A percentile compares a stretch with the other conserved stretches of the same genome.
Conservation (phyloP, 2,329 filamentous ascomycete genomes). For the Penicillium occitanis region DNA sequence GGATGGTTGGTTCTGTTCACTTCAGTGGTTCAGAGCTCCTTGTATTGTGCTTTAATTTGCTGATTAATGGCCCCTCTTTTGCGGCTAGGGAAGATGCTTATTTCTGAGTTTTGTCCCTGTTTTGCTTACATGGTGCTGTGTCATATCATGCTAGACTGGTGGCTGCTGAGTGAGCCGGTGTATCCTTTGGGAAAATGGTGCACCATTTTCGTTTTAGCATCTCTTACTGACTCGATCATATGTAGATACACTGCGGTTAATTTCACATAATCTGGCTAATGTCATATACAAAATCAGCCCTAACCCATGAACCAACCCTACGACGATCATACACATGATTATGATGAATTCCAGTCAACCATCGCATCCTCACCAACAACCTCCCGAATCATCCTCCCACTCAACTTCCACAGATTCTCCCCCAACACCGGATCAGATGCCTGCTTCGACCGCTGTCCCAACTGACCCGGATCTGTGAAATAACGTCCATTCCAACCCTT, state of each 20-base stretch:
- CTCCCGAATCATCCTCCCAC: conserved; percentile 41
- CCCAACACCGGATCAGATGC: conserved; percentile 44
- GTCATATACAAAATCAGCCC: background rate
- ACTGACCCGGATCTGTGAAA: conserved; percentile 41
- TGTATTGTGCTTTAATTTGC: background rate
- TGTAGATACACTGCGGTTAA: background rate
- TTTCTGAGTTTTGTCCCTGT: background rate
- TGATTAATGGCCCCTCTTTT: background rate
- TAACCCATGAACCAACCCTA: background rate
- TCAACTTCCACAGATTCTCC: conserved; percentile 43
- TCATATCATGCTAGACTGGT: background rate
- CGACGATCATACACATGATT: background rate
- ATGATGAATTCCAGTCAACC: conserved; percentile 5
- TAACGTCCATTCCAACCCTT: conserved; percentile 48
- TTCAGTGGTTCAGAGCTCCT: background rate
- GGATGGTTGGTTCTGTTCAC: background rate
- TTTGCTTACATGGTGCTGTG: background rate
- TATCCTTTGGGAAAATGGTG: conserved; percentile 1
- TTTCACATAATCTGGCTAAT: background rate
- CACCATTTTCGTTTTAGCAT: background rate
- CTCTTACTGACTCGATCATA: background rate
- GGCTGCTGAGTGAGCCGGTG: background rate
- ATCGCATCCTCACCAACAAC: conserved; percentile 39
- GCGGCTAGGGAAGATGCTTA: background rate
- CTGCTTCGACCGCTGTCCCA: conserved; percentile 42